Evolutionary conservation across 441 rosid species (phyloP), one percentile per base, ranked within the genome.

Genomic region (Geranium incanum): DNA sequence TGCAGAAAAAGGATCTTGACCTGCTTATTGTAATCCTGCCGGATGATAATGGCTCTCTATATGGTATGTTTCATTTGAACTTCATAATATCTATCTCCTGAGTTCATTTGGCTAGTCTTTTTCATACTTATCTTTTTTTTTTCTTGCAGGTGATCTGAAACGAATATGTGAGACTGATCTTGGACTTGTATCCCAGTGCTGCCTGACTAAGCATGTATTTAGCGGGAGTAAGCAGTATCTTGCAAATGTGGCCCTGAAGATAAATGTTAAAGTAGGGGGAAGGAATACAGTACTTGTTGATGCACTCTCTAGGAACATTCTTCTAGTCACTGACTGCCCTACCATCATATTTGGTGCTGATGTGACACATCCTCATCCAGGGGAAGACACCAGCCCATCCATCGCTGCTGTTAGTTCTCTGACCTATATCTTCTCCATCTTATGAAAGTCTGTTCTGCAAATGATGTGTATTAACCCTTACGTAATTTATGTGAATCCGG

Each of bases 311-410:
- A 90, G 97, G 82, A 87, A 95, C 78, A 87, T 92, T 71, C 99
- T 97, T 0, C 65, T 94, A 79, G 99, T 94, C 55, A 92, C 97
- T 39, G 97, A 94, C 75, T 88, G 86, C 74, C 99, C 99, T 0
- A 94, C 99, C 38, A 94, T 94, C 52, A 94, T 94, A 77, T 94
- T 94, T 72, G 97, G 98, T 15, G 97, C 98, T 59, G 98, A 94
- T 67, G 98, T 94, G 77, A 89, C 98, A 63, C 97, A 94, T 36
- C 97, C 98, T 2, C 96, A 94, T 79, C 89, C 89, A 7, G 98
- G 98, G 39, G 98, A 94, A 84, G 97, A 94, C 55, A 86, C 97
- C 0, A 92, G 97, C 82, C 98, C 98, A 19, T 94, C 97, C 7
- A 94, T 94, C 21, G 98, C 97, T 8, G 98, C 98, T 45, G 98